phyloP scores from a whole-genome alignment of 495 filamentous ascomycete genomes.

The Podospora didyma region DNA sequence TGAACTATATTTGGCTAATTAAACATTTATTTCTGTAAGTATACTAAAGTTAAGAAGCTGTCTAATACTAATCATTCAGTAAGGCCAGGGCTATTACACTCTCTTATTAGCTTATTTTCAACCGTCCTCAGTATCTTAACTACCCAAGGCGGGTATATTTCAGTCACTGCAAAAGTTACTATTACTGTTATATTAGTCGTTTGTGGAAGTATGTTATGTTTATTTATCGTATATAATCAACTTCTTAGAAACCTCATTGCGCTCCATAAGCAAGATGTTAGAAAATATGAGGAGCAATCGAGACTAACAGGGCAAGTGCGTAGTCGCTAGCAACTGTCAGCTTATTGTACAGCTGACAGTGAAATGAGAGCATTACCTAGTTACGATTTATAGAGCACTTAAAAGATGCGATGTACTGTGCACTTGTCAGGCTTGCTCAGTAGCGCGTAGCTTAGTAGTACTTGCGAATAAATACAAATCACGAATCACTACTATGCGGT shows the following conservation, averaged over 20 bases:
- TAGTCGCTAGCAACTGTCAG: not conserved
- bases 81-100: not conserved
- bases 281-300: not conserved
- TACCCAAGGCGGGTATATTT: not conserved
- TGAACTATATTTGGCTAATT: not conserved
- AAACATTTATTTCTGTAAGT: not conserved
- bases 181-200: not conserved
- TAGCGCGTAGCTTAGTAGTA: not conserved
- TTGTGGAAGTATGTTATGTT: not conserved
- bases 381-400: not conserved
- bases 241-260: not conserved
- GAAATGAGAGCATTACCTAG: not conserved
- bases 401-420: not conserved
- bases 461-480: not conserved
- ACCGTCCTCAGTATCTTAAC: not conserved
- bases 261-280: not conserved
- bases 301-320: not conserved
- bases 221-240: not conserved
- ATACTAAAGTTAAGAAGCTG: not conserved
- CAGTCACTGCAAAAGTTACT: not conserved
- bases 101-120: not conserved
- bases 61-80: not conserved
- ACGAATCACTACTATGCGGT: too few species aligned
- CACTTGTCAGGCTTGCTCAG: not conserved
- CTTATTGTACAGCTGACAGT: not conserved